Evolutionary conservation across 805 yeast genomes (phyloP).

Genomic region (Saccharomyces jurei): DNA sequence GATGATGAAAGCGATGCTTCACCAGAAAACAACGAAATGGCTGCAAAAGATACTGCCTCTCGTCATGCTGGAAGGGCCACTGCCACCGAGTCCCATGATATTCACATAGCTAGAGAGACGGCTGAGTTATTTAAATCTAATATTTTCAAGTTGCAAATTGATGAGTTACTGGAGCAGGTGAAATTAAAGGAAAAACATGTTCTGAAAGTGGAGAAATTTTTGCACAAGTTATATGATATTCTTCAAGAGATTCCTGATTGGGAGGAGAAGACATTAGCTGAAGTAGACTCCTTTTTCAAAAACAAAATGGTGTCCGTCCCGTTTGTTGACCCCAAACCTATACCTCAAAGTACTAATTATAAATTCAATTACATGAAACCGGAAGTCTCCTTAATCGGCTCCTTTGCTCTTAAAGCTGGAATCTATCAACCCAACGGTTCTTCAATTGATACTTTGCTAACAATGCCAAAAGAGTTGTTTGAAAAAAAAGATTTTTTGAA

Average conservation of each 20-base stretch:
- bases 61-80: background rate
- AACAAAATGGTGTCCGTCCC: constrained; percentile 59
- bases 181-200: constrained; percentile 63
- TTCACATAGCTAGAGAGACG: constrained; percentile 87
- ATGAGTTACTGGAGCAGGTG: constrained; percentile 78
- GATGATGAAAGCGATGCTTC: constrained; percentile 13
- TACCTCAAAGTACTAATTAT: constrained; percentile 49
- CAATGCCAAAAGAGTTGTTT: constrained; percentile 71
- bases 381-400: constrained; percentile 71
- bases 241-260: constrained; percentile 58
- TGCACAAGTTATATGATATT: constrained; percentile 63
- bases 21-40: constrained; percentile 7
- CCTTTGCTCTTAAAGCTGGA: constrained; percentile 81
- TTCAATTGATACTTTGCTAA: constrained; percentile 69
- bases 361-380: constrained; percentile 66
- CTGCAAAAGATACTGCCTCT: constrained; percentile 6
- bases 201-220: constrained; percentile 58
- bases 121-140: constrained; percentile 91
- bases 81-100: constrained; percentile 54
- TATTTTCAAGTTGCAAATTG: constrained; percentile 90
- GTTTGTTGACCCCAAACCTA: constrained; percentile 85
- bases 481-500: constrained; percentile 85
- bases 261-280: constrained; percentile 43
- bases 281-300: constrained; percentile 49
- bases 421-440: constrained; percentile 56